Evolutionary conservation across 495 filamentous ascomycete species (phyloP).

Genomic region (Penicillium lagena): DNA sequence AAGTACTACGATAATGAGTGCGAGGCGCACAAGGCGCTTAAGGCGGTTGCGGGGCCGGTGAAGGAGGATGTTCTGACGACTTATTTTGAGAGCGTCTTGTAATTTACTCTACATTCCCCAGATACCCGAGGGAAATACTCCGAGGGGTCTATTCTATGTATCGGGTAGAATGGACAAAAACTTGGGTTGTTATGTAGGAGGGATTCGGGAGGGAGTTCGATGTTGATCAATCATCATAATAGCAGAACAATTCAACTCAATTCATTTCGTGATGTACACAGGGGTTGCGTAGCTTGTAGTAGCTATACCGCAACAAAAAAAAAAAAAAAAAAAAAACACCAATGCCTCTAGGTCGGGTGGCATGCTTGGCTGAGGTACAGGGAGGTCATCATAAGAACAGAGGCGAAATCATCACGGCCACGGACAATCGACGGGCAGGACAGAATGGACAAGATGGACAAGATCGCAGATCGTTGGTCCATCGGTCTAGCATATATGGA

Average conservation of each 20-base stretch:
- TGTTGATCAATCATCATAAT: too few relatives aligned
- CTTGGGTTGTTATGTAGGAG: too few relatives aligned
- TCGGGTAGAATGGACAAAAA: too few relatives aligned
- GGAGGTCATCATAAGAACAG: not conserved
- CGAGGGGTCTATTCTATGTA: too few relatives aligned
- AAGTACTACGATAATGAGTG: slow-evolving; percentile 62
- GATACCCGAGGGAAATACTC: not conserved
- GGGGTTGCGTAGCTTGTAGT: not conserved
- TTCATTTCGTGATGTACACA: slow-evolving; percentile 26
- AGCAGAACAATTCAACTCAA: not conserved
- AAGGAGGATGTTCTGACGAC: slow-evolving; percentile 42
- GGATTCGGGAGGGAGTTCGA: too few relatives aligned
- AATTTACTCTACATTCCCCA: slow-evolving; percentile 1
- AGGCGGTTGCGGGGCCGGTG: slow-evolving; percentile 35
- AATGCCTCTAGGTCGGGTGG: too few relatives aligned
- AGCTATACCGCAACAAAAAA: not conserved
- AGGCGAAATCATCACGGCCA: not conserved
- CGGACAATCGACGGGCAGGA: too few relatives aligned
- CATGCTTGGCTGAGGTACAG: not conserved
- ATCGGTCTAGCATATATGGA: not conserved
- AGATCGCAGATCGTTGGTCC: too few relatives aligned
- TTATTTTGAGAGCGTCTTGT: slow-evolving; percentile 41
- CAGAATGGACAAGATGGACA: too few relatives aligned
- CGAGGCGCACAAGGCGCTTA: slow-evolving; percentile 54
- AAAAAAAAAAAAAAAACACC: too few relatives aligned